Evolutionary conservation across 495 filamentous ascomycete species (phyloP).

Genomic region (Oleoguttula mirabilis): DNA sequence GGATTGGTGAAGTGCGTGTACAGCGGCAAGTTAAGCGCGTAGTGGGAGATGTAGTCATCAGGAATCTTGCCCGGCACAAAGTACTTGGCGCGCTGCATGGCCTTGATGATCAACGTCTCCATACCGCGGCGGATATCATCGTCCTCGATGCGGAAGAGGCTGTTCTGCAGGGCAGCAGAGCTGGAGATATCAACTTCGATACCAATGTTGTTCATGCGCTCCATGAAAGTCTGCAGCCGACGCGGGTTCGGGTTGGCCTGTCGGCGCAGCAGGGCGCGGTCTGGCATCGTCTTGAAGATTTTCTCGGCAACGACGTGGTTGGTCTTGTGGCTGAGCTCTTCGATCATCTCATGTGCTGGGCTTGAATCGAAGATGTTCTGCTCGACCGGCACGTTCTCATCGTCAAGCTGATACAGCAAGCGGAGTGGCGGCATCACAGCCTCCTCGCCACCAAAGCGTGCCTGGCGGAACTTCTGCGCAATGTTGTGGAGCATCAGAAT

Average conservation of each 20-base stretch:
- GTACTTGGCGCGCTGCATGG: slow-evolving; percentile 94
- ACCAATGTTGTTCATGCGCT: slow-evolving; percentile 83
- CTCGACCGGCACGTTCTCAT: slow-evolving; percentile 94
- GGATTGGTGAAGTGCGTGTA: slow-evolving; percentile 98
- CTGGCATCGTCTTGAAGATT: slow-evolving; percentile 63
- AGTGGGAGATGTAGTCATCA: slow-evolving; percentile 69
- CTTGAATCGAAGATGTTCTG: slow-evolving; percentile 91
- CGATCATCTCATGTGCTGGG: slow-evolving; percentile 80
- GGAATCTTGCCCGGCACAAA: slow-evolving; percentile 63
- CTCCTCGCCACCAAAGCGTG: slow-evolving; percentile 60
- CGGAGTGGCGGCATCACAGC: slow-evolving; percentile 73
- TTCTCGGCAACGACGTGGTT: slow-evolving; percentile 83
- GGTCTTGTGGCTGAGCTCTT: slow-evolving; percentile 84
- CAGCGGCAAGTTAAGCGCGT: slow-evolving; percentile 79
- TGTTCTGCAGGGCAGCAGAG: slow-evolving; percentile 83
- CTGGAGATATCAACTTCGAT: slow-evolving; percentile 78
- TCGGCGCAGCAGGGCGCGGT: slow-evolving; percentile 83
- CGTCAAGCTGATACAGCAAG: slow-evolving; percentile 85
- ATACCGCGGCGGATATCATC: slow-evolving; percentile 85
- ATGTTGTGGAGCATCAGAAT: slow-evolving; percentile 65
- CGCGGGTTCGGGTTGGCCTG: slow-evolving; percentile 75
- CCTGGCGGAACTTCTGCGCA: slow-evolving; percentile 77
- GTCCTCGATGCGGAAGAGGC: slow-evolving; percentile 83
- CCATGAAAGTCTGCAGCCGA: slow-evolving; percentile 77
- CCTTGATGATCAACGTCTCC: slow-evolving; percentile 87